Evolutionary conservation across 2,329 filamentous ascomycete genomes (phyloP).

Genomic region (Aspergillus fischeri): DNA sequence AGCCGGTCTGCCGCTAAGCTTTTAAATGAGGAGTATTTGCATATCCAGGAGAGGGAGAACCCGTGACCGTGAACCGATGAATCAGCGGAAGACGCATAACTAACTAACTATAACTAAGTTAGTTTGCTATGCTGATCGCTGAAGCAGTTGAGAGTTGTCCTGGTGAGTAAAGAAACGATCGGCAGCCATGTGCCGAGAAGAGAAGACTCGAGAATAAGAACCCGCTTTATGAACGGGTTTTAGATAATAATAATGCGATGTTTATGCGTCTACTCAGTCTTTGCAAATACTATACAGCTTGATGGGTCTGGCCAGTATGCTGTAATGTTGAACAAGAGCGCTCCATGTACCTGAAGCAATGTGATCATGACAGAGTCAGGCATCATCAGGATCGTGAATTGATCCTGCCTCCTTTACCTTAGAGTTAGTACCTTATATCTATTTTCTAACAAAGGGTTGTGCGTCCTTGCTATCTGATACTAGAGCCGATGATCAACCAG

Average conservation of each 20-base stretch:
- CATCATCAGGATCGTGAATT: not conserved
- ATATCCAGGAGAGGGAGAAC: conserved; percentile 2
- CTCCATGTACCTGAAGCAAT: not conserved
- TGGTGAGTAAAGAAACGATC: not conserved
- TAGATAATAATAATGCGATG: not conserved
- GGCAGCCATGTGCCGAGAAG: not conserved
- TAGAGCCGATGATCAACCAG: not conserved
- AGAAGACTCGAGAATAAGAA: not conserved
- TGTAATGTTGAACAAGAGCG: not conserved
- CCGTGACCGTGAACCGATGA: conserved; percentile 1
- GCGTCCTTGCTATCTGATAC: not conserved
- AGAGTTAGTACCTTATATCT: too few relatives aligned
- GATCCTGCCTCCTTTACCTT: not conserved
- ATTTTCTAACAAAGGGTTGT: too few relatives aligned
- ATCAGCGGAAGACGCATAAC: not conserved
- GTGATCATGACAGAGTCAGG: not conserved
- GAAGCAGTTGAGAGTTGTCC: too few relatives aligned
- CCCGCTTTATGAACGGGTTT: not conserved
- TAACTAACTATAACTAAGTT: too few relatives aligned
- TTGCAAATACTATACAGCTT: too few relatives aligned
- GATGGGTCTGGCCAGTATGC: not conserved
- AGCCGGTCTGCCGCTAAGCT: conserved; percentile 8
- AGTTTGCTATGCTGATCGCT: not conserved
- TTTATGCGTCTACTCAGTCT: not conserved
- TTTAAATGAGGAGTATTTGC: conserved; percentile 9